Conservation (phyloP, 2,329 filamentous ascomycete genomes). For the Fusarium torreyae region DNA sequence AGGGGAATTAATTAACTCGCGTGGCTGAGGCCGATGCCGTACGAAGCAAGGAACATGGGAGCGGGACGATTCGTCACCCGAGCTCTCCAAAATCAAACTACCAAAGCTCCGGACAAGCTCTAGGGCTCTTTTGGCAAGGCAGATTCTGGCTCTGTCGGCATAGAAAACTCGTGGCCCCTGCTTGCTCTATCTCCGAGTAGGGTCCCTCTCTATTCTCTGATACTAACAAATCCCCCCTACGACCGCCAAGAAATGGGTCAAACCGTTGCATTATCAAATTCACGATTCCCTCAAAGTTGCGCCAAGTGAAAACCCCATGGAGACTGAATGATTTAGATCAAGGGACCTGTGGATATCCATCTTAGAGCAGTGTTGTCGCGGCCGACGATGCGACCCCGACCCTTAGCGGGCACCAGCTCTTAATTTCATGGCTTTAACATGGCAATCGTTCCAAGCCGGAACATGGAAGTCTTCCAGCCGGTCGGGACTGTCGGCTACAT, state of each 20-base stretch:
- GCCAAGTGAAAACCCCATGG: constrained; percentile 17
- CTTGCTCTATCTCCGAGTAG: constrained; percentile 6
- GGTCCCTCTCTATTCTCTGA: neutral
- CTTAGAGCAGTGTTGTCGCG: neutral
- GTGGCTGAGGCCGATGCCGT: neutral
- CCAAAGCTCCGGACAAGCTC: constrained; percentile 19
- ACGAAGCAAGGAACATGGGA: constrained; percentile 20
- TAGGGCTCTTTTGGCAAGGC: constrained; percentile 25
- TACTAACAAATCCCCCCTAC: neutral
- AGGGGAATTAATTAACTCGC: neutral
- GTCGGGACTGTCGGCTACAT: constrained; percentile 5
- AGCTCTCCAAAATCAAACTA: neutral
- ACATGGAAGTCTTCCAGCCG: neutral
- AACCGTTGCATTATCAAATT: constrained; percentile 15
- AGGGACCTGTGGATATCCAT: constrained; percentile 24
- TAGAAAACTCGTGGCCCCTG: constrained; percentile 5
- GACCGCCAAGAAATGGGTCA: constrained; percentile 28
- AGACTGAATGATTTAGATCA: constrained; percentile 4
- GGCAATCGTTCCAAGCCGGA: neutral
- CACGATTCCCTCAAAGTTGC: neutral
- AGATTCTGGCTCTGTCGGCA: constrained; percentile 8
- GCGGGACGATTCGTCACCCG: constrained; percentile 19
- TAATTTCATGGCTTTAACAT: neutral
- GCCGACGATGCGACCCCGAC: neutral
- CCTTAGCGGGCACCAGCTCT: neutral